Conservation (phyloP, 768 basidiomycete species). For the Mycena galopus region DNA sequence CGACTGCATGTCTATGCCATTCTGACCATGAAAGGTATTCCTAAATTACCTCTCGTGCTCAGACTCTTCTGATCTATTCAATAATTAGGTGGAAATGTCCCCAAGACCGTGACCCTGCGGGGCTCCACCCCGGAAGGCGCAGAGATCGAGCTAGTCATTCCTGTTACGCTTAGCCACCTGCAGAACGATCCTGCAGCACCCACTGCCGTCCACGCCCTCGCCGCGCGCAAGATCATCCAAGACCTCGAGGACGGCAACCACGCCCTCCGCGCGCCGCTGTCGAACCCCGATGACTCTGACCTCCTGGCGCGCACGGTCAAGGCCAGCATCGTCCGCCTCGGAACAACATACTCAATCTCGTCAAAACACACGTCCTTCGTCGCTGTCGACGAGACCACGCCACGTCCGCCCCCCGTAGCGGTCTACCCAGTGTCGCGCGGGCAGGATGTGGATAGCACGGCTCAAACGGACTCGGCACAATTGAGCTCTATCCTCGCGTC, state of each 20-base stretch:
- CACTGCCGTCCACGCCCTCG: constrained; percentile 34
- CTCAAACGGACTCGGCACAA: too few species aligned
- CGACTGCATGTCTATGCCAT: constrained; percentile 30
- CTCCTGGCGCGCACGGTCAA: constrained; percentile 25
- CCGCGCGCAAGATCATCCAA: constrained; percentile 36
- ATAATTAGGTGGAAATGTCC: constrained; percentile 26
- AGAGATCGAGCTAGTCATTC: constrained; percentile 30
- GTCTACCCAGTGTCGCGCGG: background rate
- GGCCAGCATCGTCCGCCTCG: constrained; percentile 33
- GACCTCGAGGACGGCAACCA: constrained; percentile 37
- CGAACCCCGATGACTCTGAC: constrained; percentile 22
- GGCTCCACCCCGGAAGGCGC: constrained; percentile 33
- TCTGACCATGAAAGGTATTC: constrained; percentile 33
- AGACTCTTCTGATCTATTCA: background rate
- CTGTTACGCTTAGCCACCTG: constrained; percentile 29
- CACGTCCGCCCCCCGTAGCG: background rate
- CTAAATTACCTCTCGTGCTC: background rate
- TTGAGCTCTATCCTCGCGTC: too few species aligned
- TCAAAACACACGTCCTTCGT: constrained; percentile 34
- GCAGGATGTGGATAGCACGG: background rate
- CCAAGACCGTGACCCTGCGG: constrained; percentile 26
- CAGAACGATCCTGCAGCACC: constrained; percentile 22
- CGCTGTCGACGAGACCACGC: constrained; percentile 32
- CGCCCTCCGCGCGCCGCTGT: background rate
- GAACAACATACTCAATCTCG: constrained; percentile 35